Conservation (phyloP, 2,329 filamentous ascomycete species). For the Aquanectria penicillioides region DNA sequence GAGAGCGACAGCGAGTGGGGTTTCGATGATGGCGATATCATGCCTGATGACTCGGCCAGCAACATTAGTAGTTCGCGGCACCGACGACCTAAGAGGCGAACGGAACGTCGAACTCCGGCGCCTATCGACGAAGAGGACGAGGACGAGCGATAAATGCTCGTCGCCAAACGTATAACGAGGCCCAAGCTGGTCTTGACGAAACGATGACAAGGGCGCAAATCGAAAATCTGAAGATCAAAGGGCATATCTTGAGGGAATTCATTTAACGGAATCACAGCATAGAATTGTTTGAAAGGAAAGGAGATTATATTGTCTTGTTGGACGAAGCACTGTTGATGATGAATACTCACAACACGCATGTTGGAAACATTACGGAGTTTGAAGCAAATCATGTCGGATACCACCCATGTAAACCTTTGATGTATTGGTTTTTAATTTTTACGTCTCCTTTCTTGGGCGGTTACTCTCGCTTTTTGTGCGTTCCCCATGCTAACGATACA, state of each 20-base stretch:
- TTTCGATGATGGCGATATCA: conserved; percentile 69
- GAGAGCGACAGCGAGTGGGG: conserved; percentile 70
- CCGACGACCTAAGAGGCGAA: conserved; percentile 72
- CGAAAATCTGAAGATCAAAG: conserved; percentile 32
- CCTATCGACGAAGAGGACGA: conserved; percentile 78
- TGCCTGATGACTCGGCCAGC: conserved; percentile 82
- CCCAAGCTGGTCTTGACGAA: conserved; percentile 6
- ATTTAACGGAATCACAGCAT: conserved; percentile 23
- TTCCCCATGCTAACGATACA: no score
- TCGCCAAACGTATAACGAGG: no score
- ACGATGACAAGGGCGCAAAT: conserved; percentile 9
- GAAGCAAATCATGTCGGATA: conserved; percentile 39
- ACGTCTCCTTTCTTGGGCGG: conserved; percentile 14
- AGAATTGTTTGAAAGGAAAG: conserved; percentile 31
- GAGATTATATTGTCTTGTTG: conserved; percentile 28
- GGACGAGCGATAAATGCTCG: conserved; percentile 55
- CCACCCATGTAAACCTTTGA: conserved; percentile 34
- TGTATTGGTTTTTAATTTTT: conserved; percentile 15
- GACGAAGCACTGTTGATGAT: conserved; percentile 33
- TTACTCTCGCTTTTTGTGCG: not conserved
- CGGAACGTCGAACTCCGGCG: conserved; percentile 76
- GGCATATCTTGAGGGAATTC: conserved; percentile 20
- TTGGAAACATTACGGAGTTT: conserved; percentile 23
- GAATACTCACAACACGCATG: conserved; percentile 23
- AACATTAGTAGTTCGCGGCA: conserved; percentile 80